phyloP scores from a whole-genome alignment of 805 yeast genomes.

The Pichia thaimueangensis region DNA sequence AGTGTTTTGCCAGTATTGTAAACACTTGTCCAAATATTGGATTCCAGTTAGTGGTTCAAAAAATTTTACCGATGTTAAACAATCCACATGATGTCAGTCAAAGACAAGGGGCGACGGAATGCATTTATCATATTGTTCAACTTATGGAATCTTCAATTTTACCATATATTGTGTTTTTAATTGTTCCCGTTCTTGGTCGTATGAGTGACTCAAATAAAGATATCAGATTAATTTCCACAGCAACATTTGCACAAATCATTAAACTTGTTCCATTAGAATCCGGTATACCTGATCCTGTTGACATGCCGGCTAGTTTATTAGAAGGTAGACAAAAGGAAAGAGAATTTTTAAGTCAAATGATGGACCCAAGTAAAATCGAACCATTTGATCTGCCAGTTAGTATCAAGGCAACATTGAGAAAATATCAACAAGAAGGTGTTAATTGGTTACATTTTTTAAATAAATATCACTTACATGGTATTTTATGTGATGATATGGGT shows the following conservation, averaged over 20 bases:
- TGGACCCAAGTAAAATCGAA: slow-evolving; percentile 89
- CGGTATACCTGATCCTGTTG: slow-evolving; percentile 92
- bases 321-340: slow-evolving; percentile 91
- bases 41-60: slow-evolving; percentile 72
- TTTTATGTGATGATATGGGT: slow-evolving; percentile 99
- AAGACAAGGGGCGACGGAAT: slow-evolving; percentile 92
- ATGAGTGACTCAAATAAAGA: slow-evolving; percentile 94
- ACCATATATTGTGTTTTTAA: slow-evolving; percentile 91
- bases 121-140: slow-evolving; percentile 75
- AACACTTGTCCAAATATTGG: slow-evolving; percentile 60
- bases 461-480: slow-evolving; percentile 93
- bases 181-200: slow-evolving; percentile 94
- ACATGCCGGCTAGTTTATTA: slow-evolving; percentile 76
- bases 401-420: slow-evolving; percentile 86
- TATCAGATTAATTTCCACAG: slow-evolving; percentile 85
- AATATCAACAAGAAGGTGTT: slow-evolving; percentile 97
- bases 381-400: slow-evolving; percentile 86
- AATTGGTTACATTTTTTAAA: slow-evolving; percentile 96
- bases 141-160: slow-evolving; percentile 84
- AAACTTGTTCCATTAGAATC: slow-evolving; percentile 95
- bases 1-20: slow-evolving; percentile 78
- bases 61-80: slow-evolving; percentile 70
- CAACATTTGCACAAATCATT: slow-evolving; percentile 93
- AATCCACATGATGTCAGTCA: slow-evolving; percentile 64
- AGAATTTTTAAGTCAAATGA: slow-evolving; percentile 93